Base-by-base conservation (phyloP, 2,329 filamentous ascomycete genomes). In the Arthrobotrys sinensis region DNA sequence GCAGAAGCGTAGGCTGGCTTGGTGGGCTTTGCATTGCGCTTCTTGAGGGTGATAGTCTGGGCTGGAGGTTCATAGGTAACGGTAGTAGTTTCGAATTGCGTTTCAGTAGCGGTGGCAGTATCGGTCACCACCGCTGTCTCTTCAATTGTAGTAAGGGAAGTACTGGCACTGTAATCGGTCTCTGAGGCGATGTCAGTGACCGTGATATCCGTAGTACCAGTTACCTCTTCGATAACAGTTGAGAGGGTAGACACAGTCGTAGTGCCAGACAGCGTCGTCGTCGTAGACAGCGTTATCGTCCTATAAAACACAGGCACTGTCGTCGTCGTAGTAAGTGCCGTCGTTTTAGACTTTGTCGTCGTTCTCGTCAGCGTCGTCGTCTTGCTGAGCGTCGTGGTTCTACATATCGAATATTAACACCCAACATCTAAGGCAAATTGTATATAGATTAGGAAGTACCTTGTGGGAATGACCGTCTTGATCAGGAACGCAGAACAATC, bases 401-500 rank as follows among this genome's bases (percentile, higher is more conserved):
- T 57, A 21, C n/a, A 24, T 34, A 4, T 4, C 5, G 4, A 24
- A 19, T 21, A 7, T 57, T 57, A 57, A 32, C 24, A 32, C 12
- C 5, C 5, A 12, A 19, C 11, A 14, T 14, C 2, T n/a, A n/a
- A 5, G 40, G 12, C 2, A 2, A 12, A 14, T 28, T 3, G 14
- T 34, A 8, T 34, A 34, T 52, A 28, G n/a, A 16, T 12, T 2
- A 1, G 4, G 4, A 16, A 24, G 52, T 77, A 77, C 73, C 21
- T 63, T 11, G 67, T 71, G 36, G 73, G 66, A 34, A 43, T 53
- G 43, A 66, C 48, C 6, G 66, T 71, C 52, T 71, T 77, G 32
- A 77, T 63, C 12, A 77, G 34, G n/a, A 62, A 34, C 0, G 66
- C 55, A 24, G 73, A 77, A 28, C 73, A 77, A 46, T 77, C 73